Conservation (phyloP, 345 rosid genomes). For the Raphanus sativus region DNA sequence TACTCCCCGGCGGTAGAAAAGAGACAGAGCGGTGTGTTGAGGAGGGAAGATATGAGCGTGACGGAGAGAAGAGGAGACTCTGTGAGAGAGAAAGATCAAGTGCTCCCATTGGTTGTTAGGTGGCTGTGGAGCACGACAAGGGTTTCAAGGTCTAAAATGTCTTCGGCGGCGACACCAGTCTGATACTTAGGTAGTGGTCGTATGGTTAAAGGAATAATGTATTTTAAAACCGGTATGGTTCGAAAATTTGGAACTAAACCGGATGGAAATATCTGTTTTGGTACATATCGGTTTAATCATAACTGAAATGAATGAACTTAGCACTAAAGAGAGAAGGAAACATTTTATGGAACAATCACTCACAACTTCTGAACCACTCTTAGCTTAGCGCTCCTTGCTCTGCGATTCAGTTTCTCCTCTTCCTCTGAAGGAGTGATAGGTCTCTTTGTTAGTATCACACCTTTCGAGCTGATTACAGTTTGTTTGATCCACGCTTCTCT, state of each 20-base stretch:
- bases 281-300: background rate
- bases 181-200: background rate
- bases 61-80: conserved; percentile 27
- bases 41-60: conserved; percentile 13
- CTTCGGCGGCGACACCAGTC: conserved; percentile 23
- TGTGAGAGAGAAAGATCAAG: conserved; percentile 36
- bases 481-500: conserved; percentile 68
- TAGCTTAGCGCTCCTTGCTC: conserved; percentile 87
- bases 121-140: background rate
- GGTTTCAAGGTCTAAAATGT: conserved; percentile 1
- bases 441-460: conserved; percentile 79
- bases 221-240: conserved; percentile 24
- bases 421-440: conserved; percentile 84
- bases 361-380: conserved; percentile 71
- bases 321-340: background rate
- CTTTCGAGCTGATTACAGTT: conserved; percentile 56
- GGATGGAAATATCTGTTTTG: background rate
- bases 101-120: conserved; percentile 39
- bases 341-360: background rate
- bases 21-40: conserved; percentile 21
- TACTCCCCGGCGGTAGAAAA: conserved; percentile 20
- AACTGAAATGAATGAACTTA: too few relatives aligned
- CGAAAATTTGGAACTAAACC: background rate
- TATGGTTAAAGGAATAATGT: background rate
- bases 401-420: conserved; percentile 73